phyloP scores from a whole-genome alignment of 2,329 filamentous ascomycete species.

The Xylariaceae sp. region DNA sequence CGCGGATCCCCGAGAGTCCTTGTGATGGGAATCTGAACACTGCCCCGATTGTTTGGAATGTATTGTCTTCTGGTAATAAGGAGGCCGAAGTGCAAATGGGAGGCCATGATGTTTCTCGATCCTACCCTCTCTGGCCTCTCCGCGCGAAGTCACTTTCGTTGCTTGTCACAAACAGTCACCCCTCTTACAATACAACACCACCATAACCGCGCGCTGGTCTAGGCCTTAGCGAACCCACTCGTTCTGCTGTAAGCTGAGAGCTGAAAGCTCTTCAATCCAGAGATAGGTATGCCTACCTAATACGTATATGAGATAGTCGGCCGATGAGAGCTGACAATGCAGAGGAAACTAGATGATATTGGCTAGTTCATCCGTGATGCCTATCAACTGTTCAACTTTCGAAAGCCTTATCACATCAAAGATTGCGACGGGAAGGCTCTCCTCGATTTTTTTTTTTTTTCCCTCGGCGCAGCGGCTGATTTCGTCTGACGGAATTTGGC shows the following conservation, averaged over 20 bases:
- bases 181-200: not conserved
- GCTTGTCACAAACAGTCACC: not conserved
- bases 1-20: too few relatives aligned
- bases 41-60: not conserved
- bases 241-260: not conserved
- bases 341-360: not conserved
- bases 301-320: not conserved
- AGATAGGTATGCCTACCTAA: not conserved
- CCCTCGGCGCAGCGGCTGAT: not conserved
- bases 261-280: not conserved
- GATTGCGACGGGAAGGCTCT: not conserved
- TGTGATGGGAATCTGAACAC: not conserved
- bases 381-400: not conserved
- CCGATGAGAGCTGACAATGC: not conserved
- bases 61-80: not conserved
- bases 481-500: not conserved
- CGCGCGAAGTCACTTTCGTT: not conserved
- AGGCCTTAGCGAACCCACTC: not conserved
- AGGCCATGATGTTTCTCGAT: not conserved
- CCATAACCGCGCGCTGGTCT: not conserved
- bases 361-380: too few relatives aligned
- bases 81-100: not conserved
- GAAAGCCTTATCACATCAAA: not conserved
- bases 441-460: not conserved
- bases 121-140: not conserved